These are phyloP conservation scores for Cyberlindnera saturnus DNA, from an alignment of 805 yeast species.

Conservation along the genomic window DNA sequence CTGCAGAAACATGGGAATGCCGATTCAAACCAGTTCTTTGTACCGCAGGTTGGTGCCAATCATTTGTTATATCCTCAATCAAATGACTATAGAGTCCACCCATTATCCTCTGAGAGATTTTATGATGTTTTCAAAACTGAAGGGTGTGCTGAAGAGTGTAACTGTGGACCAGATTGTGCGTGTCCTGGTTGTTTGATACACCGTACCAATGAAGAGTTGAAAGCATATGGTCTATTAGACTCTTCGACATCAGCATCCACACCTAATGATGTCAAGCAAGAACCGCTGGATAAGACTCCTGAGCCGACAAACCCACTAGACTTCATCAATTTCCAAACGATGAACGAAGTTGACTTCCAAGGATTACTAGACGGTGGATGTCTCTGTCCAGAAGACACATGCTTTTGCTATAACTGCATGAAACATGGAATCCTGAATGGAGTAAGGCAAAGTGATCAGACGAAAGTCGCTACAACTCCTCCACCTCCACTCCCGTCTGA, in stretches of 20 bases:
- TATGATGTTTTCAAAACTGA: slow-evolving; percentile 17
- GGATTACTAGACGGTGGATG: slow-evolving; percentile 15
- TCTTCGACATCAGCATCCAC: slow-evolving; percentile 14
- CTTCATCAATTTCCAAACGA: slow-evolving; percentile 15
- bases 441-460: slow-evolving; percentile 2
- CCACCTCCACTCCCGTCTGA: background rate
- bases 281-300: background rate
- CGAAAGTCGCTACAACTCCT: background rate
- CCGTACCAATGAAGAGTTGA: slow-evolving; percentile 22
- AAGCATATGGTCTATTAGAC: slow-evolving; percentile 18
- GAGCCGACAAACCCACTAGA: background rate
- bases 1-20: background rate
- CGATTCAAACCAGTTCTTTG: background rate
- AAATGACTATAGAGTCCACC: background rate
- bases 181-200: slow-evolving; percentile 25
- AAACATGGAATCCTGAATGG: slow-evolving; percentile 22
- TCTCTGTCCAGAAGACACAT: slow-evolving; percentile 11
- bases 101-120: background rate
- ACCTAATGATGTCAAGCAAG: slow-evolving; percentile 1
- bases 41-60: background rate
- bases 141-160: slow-evolving; percentile 22
- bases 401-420: slow-evolving; percentile 18
- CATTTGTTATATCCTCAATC: background rate
- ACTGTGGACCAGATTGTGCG: slow-evolving; percentile 21
- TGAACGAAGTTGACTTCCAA: slow-evolving; percentile 15